A percentile compares a stretch with the other conserved stretches of the same genome.
phyloP scores from a whole-genome alignment of 2,329 filamentous ascomycete species.

The Fusarium camptoceras region DNA sequence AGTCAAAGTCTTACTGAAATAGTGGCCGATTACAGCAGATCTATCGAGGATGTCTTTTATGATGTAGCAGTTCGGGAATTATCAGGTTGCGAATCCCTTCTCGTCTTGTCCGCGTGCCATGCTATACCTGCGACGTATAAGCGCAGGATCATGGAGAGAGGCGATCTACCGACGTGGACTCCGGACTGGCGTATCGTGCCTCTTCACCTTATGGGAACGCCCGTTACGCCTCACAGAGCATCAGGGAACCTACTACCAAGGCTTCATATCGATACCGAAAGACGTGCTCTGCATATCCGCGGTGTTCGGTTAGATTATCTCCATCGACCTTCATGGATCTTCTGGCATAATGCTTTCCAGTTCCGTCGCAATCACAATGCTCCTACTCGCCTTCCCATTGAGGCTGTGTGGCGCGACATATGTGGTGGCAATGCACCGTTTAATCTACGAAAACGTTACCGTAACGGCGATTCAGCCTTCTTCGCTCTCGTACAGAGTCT shows the following conservation, averaged over 20 bases:
- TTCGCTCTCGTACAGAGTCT: conserved; percentile 52
- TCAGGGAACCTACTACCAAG: conserved; percentile 44
- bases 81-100: conserved; percentile 45
- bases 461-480: conserved; percentile 47
- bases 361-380: conserved; percentile 34
- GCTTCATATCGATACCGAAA: conserved; percentile 44
- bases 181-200: conserved; percentile 53
- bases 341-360: conserved; percentile 50
- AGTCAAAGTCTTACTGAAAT: conserved; percentile 42
- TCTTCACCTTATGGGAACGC: conserved; percentile 50
- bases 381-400: conserved; percentile 40
- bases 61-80: conserved; percentile 51
- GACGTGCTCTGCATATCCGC: conserved; percentile 42
- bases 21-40: conserved; percentile 47
- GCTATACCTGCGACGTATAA: conserved; percentile 24
- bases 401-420: conserved; percentile 48
- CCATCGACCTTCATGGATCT: conserved; percentile 43
- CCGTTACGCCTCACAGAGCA: conserved; percentile 49
- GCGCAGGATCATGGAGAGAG: conserved; percentile 10
- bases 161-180: conserved; percentile 52
- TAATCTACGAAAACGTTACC: conserved; percentile 44
- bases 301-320: conserved; percentile 48
- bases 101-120: conserved; percentile 49
- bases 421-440: conserved; percentile 42
- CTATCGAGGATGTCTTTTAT: conserved; percentile 50